Evolutionary conservation across 176 grass and related monocot species (phyloP).

Genomic region (Phoenix dactylifera): DNA sequence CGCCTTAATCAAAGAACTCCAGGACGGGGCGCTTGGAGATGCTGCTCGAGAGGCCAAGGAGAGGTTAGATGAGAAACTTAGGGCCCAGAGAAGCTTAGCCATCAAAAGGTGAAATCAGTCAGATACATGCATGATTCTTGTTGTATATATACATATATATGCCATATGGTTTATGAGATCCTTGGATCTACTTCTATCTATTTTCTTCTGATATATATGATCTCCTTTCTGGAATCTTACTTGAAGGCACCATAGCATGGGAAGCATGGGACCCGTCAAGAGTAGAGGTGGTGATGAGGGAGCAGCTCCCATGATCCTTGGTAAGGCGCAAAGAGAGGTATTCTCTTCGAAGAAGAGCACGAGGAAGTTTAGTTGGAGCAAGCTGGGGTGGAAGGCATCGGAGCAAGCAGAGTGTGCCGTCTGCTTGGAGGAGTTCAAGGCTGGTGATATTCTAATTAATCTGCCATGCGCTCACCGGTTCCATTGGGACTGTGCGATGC

Average conservation of each 20-base stretch:
- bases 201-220: too few relatives aligned
- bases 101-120: conserved; percentile 43
- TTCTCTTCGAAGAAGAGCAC: conserved; percentile 42
- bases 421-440: conserved; percentile 81
- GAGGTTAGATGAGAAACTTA: conserved; percentile 71
- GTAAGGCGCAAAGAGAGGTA: conserved; percentile 51
- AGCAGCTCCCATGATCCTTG: background rate
- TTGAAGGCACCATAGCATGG: conserved; percentile 56
- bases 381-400: conserved; percentile 56
- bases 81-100: conserved; percentile 18
- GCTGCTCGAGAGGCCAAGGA: conserved; percentile 78
- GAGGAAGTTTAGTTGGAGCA: conserved; percentile 51
- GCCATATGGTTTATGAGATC: too few relatives aligned
- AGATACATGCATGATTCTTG: too few relatives aligned
- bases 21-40: conserved; percentile 49
- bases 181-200: too few relatives aligned
- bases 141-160: too few relatives aligned
- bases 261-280: conserved; percentile 38
- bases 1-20: conserved; percentile 32
- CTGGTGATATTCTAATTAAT: conserved; percentile 61
- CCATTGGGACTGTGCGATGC: conserved; percentile 71
- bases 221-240: too few relatives aligned
- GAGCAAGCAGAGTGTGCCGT: conserved; percentile 69
- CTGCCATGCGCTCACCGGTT: conserved; percentile 83
- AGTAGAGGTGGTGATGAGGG: background rate